Evolutionary conservation across 2,329 filamentous ascomycete genomes (phyloP).

Genomic region (Colletotrichum phormii): DNA sequence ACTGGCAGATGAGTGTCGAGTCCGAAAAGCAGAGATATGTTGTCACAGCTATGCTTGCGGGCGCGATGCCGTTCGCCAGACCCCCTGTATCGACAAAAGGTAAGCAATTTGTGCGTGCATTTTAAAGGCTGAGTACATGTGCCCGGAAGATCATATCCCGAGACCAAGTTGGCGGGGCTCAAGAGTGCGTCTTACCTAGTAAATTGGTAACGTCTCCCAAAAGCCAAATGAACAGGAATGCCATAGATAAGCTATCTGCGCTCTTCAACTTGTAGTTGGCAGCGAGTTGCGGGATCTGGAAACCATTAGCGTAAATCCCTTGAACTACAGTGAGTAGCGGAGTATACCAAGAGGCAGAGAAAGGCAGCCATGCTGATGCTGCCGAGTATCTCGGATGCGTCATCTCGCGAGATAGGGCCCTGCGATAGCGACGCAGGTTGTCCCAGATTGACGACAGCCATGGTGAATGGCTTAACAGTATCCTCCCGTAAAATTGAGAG

Average conservation of each 20-base stretch:
- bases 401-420: neutral
- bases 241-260: conserved; percentile 31
- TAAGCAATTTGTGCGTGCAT: neutral
- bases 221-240: conserved; percentile 25
- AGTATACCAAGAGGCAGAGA: conserved; percentile 19
- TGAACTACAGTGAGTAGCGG: fast-evolving
- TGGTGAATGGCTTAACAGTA: neutral
- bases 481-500: neutral
- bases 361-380: conserved; percentile 33
- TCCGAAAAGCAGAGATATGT: conserved; percentile 25
- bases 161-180: neutral
- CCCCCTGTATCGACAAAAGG: neutral
- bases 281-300: conserved; percentile 20
- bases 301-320: neutral
- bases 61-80: conserved; percentile 18
- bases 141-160: neutral
- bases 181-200: neutral
- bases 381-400: conserved; percentile 28
- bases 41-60: conserved; percentile 18
- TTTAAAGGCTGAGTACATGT: neutral
- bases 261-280: conserved; percentile 21
- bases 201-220: conserved; percentile 20
- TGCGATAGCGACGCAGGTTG: neutral
- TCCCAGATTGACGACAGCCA: neutral
- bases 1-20: conserved; percentile 29